These are phyloP conservation scores for Candida yuanshanica DNA, from an alignment of 805 yeast species.

Conservation along the genomic window DNA sequence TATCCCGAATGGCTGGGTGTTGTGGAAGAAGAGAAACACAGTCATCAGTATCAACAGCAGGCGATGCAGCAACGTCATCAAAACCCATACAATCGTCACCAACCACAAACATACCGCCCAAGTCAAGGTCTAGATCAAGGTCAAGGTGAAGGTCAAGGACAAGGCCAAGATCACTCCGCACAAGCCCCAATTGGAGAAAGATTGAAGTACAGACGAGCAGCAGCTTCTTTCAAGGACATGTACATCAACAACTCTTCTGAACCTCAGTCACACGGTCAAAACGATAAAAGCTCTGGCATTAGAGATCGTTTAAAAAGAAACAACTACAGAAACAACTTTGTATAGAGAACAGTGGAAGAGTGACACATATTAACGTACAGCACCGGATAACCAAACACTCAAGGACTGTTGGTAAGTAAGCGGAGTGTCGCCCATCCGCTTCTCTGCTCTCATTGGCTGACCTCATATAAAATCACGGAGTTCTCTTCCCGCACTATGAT, in stretches of 20 bases:
- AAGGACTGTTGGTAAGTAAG: too few relatives aligned
- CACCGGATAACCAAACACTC: too few relatives aligned
- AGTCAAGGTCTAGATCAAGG: conserved; percentile 2
- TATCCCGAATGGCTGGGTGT: conserved; percentile 26
- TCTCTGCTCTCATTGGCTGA: too few relatives aligned
- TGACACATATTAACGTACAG: background rate
- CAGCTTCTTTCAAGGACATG: conserved; percentile 15
- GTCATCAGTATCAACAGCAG: conserved; percentile 9
- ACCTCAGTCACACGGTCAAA: background rate
- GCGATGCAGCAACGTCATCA: conserved; percentile 8
- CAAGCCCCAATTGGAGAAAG: too few relatives aligned
- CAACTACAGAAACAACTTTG: conserved; percentile 19
- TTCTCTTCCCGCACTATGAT: too few relatives aligned
- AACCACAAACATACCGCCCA: conserved; percentile 2
- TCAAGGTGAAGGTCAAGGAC: background rate
- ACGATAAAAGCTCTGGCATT: conserved; percentile 6
- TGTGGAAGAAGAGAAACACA: conserved; percentile 3
- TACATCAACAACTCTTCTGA: conserved; percentile 6
- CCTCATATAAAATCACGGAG: too few relatives aligned
- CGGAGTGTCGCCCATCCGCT: too few relatives aligned
- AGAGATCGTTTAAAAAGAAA: conserved; percentile 23
- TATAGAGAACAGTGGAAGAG: background rate
- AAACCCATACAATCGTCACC: conserved; percentile 1
- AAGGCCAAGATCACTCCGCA: conserved; percentile 1
- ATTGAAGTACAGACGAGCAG: conserved; percentile 5